Evolutionary conservation across 148 eudicot genomes (phyloP), one percentile per base, ranked within the genome.

Genomic region (Selenicereus undatus): DNA sequence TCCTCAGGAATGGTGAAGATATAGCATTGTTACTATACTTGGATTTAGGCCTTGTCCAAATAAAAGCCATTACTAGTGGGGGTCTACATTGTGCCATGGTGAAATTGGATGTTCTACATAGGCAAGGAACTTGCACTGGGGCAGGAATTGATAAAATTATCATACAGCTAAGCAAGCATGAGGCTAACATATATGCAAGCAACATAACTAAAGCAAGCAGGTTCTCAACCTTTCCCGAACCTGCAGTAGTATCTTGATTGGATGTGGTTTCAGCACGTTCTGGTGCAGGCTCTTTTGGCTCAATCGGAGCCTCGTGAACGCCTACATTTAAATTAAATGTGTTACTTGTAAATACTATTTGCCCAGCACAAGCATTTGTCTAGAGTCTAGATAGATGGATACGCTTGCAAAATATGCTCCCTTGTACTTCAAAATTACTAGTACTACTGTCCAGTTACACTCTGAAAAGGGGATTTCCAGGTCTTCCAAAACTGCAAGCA

Each of bases 181-280:
- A 39, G 8, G 5, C 43, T 39, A 39, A 48, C 14, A 48, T 48
- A 11, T 66, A 66, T 27, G 71, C 32, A 66, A 65, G 24, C 56
- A 77, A 56, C 21, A 62, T 7, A 73, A 21, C 18, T 42, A 72
- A 36, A 56, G 74, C 21, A 14, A 36, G 71, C 18, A 2, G 26
- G 71, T 36, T 32, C 32, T 82, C 80, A 30, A 88, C 88, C 85
- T 80, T 64, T 24, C 32, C 74, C 50, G 78, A 68, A 78, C 81
- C 73, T 26, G 71, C 6, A 45, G 26, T 29, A 35, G 71, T 26
- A 8, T 36, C 69, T n/a, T 24, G 36, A 35, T 52, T 35, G 0
- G 75, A 14, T 45, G 60, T 21, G 29, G 36, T 76, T 77, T 77
- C 85, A 56, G 78, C 75, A 75, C 54, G 71, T 75, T 81, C 66